Conservation (phyloP, 1,284 basidiomycete genomes). For the Rugosomyces carneus region DNA sequence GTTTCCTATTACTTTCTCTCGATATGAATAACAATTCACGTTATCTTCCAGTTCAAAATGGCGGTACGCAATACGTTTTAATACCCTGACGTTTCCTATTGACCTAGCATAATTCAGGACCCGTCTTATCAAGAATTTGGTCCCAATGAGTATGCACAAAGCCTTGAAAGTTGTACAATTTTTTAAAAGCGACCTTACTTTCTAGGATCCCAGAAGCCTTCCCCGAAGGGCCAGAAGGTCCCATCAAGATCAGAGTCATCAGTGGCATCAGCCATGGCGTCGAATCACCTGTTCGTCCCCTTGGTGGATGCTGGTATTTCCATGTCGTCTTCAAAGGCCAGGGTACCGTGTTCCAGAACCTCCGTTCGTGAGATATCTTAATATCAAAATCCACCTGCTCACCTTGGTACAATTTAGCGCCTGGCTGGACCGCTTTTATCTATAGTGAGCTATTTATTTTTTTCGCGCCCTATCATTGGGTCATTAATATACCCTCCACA, state of each 20-base stretch:
- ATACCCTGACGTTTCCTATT: neutral
- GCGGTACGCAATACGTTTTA: constrained; percentile 39
- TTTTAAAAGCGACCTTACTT: constrained; percentile 4
- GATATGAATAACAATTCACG: constrained; percentile 9
- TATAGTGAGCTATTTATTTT: constrained; percentile 59
- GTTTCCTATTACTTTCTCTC: constrained; percentile 10
- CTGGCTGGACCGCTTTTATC: constrained; percentile 77
- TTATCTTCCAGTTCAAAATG: constrained; percentile 63
- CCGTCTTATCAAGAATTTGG: constrained; percentile 75
- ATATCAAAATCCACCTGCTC: neutral
- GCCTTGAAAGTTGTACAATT: neutral
- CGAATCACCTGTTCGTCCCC: constrained; percentile 81
- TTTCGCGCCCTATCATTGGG: neutral
- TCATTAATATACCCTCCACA: constrained; percentile 7
- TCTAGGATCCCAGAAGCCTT: constrained; percentile 68
- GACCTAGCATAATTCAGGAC: constrained; percentile 35
- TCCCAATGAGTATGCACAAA: constrained; percentile 46
- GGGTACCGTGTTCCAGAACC: constrained; percentile 72
- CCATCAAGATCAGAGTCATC: constrained; percentile 77
- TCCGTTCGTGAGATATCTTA: constrained; percentile 50
- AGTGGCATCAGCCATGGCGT: constrained; percentile 85
- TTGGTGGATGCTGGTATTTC: constrained; percentile 93
- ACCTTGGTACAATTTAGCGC: constrained; percentile 35
- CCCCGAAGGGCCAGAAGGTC: constrained; percentile 67
- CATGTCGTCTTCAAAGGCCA: constrained; percentile 70